A percentile compares a stretch with the other conserved stretches of the same genome.
phyloP scores from a whole-genome alignment of 768 basidiomycete species.

The Calvatia gigantea region DNA sequence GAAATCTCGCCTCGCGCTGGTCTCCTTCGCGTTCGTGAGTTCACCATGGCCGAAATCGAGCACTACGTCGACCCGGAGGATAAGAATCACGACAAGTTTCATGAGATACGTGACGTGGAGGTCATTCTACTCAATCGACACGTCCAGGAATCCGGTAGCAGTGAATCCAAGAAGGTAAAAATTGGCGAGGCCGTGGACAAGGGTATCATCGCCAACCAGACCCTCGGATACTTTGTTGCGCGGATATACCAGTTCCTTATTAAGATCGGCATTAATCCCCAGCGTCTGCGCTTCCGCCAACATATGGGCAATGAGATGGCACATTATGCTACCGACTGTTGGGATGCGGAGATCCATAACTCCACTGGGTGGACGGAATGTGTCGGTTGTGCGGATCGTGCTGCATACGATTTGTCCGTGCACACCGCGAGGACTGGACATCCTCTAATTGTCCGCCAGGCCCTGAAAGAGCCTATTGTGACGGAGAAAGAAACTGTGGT shows the following conservation, averaged over 20 bases:
- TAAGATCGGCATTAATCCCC: constrained; percentile 86
- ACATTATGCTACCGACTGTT: constrained; percentile 98
- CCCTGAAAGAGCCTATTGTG: constrained; percentile 80
- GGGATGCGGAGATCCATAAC: constrained; percentile 98
- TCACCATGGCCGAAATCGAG: constrained; percentile 99
- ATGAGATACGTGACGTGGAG: constrained; percentile 70
- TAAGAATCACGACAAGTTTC: constrained; percentile 85
- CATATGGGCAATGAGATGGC: constrained; percentile 99
- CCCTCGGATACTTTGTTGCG: constrained; percentile 95
- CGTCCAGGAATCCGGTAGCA: constrained; percentile 76
- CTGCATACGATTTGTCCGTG: constrained; percentile 93
- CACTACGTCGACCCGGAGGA: constrained; percentile 96
- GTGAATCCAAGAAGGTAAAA: constrained; percentile 57
- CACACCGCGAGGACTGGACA: constrained; percentile 83
- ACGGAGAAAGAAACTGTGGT: constrained; percentile 76
- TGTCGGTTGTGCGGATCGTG: constrained; percentile 97
- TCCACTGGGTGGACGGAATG: constrained; percentile 95
- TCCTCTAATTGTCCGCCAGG: constrained; percentile 81
- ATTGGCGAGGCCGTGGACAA: constrained; percentile 87
- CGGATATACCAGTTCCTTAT: constrained; percentile 87
- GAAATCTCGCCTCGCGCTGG: constrained; percentile 98
- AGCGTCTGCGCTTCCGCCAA: constrained; percentile 87
- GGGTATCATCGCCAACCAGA: constrained; percentile 93
- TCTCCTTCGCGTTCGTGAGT: constrained; percentile 94
- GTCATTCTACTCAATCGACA: constrained; percentile 79